phyloP scores from a whole-genome alignment of 495 filamentous ascomycete species.

The Lepidopterella palustris region DNA sequence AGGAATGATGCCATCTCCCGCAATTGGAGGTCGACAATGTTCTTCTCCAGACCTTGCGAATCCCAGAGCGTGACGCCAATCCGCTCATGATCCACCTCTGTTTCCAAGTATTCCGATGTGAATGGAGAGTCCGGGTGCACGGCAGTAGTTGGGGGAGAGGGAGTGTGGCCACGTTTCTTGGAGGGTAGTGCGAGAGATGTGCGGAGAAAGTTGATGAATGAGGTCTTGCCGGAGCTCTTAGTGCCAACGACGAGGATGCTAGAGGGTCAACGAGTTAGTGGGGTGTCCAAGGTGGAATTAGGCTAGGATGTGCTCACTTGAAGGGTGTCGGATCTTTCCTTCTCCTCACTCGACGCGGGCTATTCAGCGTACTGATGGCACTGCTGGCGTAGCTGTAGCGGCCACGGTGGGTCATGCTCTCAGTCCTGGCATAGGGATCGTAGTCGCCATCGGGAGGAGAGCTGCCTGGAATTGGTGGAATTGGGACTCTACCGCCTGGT shows the following conservation, averaged over 20 bases:
- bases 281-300: neutral
- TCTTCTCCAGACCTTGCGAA: slow-evolving; percentile 87
- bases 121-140: slow-evolving; percentile 49
- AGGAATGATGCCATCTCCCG: slow-evolving; percentile 86
- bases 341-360: slow-evolving; percentile 81
- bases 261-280: slow-evolving; percentile 14
- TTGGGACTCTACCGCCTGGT: slow-evolving; percentile 24
- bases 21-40: slow-evolving; percentile 86
- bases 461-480: slow-evolving; percentile 47
- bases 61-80: slow-evolving; percentile 95
- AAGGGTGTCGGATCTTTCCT: slow-evolving; percentile 96
- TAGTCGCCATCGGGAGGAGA: slow-evolving; percentile 35
- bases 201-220: slow-evolving; percentile 92
- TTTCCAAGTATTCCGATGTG: slow-evolving; percentile 82
- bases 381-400: slow-evolving; percentile 96
- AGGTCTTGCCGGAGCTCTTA: slow-evolving; percentile 86
- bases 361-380: slow-evolving; percentile 83
- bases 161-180: slow-evolving; percentile 53
- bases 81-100: slow-evolving; percentile 87
- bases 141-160: slow-evolving; percentile 35
- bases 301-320: slow-evolving; percentile 64
- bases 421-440: slow-evolving; percentile 73
- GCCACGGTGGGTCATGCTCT: slow-evolving; percentile 96
- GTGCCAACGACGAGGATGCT: slow-evolving; percentile 90
- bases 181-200: slow-evolving; percentile 70